Evolutionary conservation across 345 rosid genomes (phyloP).

Genomic region (Arabidopsis arenosa): DNA sequence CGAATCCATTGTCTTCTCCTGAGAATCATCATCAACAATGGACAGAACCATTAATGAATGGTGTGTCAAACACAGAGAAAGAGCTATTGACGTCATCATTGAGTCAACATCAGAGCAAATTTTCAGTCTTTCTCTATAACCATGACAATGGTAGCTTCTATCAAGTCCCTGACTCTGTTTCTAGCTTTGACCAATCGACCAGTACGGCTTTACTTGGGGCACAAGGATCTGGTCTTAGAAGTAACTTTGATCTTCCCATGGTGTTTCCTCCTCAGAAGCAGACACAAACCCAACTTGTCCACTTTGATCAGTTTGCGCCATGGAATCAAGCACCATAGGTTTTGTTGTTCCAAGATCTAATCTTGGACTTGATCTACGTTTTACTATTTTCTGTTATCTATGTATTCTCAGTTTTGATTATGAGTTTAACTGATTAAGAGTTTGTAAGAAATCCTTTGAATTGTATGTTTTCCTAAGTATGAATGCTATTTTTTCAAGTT

Average conservation of each 20-base stretch:
- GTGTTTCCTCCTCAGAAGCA: no score
- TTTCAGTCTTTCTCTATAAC: background rate
- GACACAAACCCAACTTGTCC: no score
- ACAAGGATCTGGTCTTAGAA: no score
- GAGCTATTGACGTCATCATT: background rate
- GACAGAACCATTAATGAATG: background rate
- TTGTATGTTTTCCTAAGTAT: no score
- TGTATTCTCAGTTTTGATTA: background rate
- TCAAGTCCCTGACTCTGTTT: background rate
- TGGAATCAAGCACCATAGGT: no score
- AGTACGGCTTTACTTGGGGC: no score
- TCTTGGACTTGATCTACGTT: background rate
- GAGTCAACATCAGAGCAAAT: background rate
- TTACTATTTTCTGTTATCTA: background rate
- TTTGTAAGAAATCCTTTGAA: no score
- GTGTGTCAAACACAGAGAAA: background rate
- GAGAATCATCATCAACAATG: background rate
- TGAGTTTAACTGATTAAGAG: background rate
- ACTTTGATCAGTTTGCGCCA: no score
- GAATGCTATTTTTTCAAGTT: background rate
- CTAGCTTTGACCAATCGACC: background rate
- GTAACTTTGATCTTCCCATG: no score
- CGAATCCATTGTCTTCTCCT: no score
- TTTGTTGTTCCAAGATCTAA: no score
- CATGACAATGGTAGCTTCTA: constrained; percentile 1